A percentile compares a stretch with the other conserved stretches of the same genome.
Conservation (phyloP, 2,329 filamentous ascomycete genomes). For the Fusarium sp. region DNA sequence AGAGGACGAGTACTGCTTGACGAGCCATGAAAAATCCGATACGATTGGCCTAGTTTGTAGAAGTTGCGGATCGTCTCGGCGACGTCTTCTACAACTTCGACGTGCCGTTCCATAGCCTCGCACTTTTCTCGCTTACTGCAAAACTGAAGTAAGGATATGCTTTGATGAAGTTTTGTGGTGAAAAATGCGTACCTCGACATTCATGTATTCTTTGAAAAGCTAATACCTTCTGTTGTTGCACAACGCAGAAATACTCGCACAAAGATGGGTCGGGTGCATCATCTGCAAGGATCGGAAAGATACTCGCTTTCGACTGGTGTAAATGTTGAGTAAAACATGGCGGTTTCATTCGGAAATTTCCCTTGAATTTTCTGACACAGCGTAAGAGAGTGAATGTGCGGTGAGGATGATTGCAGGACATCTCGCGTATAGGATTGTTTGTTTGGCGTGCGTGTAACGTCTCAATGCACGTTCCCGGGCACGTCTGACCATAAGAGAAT, state of each 20-base stretch:
- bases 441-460: accelerated
- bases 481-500: neutral
- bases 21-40: constrained; percentile 80
- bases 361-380: neutral
- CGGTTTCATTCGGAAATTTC: too few species aligned
- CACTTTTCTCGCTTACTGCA: accelerated
- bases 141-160: too few species aligned
- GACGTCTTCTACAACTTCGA: constrained; percentile 60
- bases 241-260: neutral
- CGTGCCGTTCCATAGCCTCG: constrained; percentile 63
- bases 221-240: accelerated
- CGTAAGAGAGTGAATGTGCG: neutral
- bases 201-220: accelerated
- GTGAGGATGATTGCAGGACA: neutral
- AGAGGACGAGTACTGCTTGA: constrained; percentile 78
- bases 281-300: neutral
- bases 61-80: constrained; percentile 61
- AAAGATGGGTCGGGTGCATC: too few species aligned
- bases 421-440: neutral
- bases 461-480: neutral
- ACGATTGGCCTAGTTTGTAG: constrained; percentile 66
- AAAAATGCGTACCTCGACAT: neutral
- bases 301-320: too few species aligned
- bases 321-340: too few species aligned
- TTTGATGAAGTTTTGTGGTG: too few species aligned